Percentiles rank a stretch among this genome's conserved stretches.
These are phyloP conservation scores for Colletotrichum ledebouriae DNA, from an alignment of 2,329 filamentous ascomycete genomes.

Conservation along the genomic window DNA sequence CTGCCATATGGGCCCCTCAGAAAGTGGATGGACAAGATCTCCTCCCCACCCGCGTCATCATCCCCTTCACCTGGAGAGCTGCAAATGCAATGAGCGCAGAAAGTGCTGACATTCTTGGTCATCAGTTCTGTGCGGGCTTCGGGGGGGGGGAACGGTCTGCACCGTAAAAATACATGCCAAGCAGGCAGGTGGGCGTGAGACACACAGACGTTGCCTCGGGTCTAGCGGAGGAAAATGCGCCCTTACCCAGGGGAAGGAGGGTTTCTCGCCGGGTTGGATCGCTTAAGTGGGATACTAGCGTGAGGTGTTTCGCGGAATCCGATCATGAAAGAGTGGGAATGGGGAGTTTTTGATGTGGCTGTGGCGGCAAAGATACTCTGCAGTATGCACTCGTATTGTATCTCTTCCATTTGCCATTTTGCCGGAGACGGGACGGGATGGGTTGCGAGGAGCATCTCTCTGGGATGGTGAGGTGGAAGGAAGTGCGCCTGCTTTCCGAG, in stretches of 20 bases:
- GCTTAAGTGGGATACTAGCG: slow-evolving; percentile 11
- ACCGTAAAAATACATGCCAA: no score
- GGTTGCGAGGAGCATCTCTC: no score
- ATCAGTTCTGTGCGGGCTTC: neutral
- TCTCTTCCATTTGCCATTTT: no score
- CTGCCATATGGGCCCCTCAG: no score
- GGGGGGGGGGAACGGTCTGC: neutral
- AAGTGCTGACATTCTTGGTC: no score
- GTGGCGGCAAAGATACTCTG: neutral
- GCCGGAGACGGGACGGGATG: no score
- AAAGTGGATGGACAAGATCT: no score
- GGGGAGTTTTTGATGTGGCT: neutral
- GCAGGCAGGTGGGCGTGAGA: neutral
- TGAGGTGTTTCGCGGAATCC: slow-evolving; percentile 3
- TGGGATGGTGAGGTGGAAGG: neutral
- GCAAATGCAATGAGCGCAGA: neutral
- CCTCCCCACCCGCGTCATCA: no score
- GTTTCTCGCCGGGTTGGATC: no score
- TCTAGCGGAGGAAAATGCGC: slow-evolving; percentile 2
- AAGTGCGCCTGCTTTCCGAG: neutral
- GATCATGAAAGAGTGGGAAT: slow-evolving; percentile 10
- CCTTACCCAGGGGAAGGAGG: neutral
- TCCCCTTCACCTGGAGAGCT: neutral
- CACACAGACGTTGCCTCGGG: slow-evolving; percentile 15
- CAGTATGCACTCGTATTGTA: no score